These are phyloP conservation scores for Annulohypoxylon nitens DNA, from an alignment of 495 filamentous ascomycete species.

Conservation along the genomic window DNA sequence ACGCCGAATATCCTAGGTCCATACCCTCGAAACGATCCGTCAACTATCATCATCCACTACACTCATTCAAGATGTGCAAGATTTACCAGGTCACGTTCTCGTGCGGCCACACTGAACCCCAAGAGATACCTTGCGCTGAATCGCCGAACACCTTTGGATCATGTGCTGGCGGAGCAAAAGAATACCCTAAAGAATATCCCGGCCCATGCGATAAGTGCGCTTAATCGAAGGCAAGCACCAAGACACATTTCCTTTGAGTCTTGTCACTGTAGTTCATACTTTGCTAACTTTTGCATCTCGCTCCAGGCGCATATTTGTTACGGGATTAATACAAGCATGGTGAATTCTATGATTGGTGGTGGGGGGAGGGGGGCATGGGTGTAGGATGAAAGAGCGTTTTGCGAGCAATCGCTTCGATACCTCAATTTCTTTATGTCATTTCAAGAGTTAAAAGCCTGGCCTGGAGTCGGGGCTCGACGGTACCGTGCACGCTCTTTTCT, in stretches of 20 bases:
- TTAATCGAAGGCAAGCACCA: constrained; percentile 25
- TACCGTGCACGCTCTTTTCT: constrained; percentile 22
- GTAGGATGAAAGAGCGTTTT: constrained; percentile 38
- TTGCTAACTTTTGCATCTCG: constrained; percentile 24
- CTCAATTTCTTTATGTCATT: constrained; percentile 35
- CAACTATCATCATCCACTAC: background rate
- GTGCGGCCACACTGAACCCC: constrained; percentile 21
- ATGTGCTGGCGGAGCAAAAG: constrained; percentile 12
- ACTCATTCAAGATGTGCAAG: constrained; percentile 36
- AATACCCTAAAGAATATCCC: background rate
- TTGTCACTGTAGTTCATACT: background rate
- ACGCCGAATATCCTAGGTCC: constrained; percentile 18
- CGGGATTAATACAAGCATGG: constrained; percentile 8
- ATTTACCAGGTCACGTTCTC: constrained; percentile 34
- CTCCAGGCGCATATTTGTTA: constrained; percentile 9
- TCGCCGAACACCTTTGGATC: constrained; percentile 32
- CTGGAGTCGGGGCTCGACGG: constrained; percentile 34
- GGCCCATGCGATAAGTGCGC: constrained; percentile 35
- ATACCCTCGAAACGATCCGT: background rate
- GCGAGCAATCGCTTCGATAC: constrained; percentile 48
- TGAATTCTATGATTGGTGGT: constrained; percentile 9
- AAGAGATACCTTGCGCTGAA: constrained; percentile 30
- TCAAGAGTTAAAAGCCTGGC: constrained; percentile 25
- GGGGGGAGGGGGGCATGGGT: background rate
- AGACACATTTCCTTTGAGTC: background rate